Evolutionary conservation across 805 yeast genomes (phyloP).

Genomic region (Wickerhamiella allomyrinae): DNA sequence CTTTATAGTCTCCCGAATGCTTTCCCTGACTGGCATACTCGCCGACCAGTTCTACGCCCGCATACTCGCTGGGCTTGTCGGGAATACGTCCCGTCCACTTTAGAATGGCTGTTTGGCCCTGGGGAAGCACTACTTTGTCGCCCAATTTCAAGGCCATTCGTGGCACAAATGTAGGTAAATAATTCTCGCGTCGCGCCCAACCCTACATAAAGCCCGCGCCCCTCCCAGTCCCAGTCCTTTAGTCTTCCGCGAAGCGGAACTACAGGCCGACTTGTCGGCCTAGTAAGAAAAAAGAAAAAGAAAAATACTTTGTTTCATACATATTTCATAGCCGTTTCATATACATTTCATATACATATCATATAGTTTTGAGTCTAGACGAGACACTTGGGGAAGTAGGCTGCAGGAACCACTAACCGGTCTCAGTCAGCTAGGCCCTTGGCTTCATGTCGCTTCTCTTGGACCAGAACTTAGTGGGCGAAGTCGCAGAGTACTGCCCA

Average conservation of each 20-base stretch:
- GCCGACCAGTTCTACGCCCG: slow-evolving; percentile 76
- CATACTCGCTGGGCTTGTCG: slow-evolving; percentile 61
- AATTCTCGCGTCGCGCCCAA: not conserved
- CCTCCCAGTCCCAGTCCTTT: too few species aligned
- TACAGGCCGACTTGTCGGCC: too few species aligned
- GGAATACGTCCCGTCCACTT: slow-evolving; percentile 60
- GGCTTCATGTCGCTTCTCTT: slow-evolving; percentile 32
- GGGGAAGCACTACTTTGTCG: slow-evolving; percentile 35
- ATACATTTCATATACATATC: too few species aligned
- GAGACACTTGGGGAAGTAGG: too few species aligned
- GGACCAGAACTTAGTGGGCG: slow-evolving; percentile 66
- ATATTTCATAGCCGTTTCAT: too few species aligned
- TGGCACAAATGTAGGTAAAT: not conserved
- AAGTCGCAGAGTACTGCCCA: slow-evolving; percentile 64
- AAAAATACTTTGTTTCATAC: too few species aligned
- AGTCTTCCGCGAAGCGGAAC: not conserved
- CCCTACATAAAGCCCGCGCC: not conserved
- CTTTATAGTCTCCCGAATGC: slow-evolving; percentile 73
- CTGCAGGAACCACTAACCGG: too few species aligned
- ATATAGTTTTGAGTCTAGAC: too few species aligned
- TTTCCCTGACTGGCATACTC: slow-evolving; percentile 47
- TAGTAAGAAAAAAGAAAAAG: too few species aligned
- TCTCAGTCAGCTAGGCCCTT: not conserved
- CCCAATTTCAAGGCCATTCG: slow-evolving; percentile 13
- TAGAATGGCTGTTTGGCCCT: slow-evolving; percentile 53